phyloP scores from a whole-genome alignment of 345 rosid species.

The Eucalyptus sp. region DNA sequence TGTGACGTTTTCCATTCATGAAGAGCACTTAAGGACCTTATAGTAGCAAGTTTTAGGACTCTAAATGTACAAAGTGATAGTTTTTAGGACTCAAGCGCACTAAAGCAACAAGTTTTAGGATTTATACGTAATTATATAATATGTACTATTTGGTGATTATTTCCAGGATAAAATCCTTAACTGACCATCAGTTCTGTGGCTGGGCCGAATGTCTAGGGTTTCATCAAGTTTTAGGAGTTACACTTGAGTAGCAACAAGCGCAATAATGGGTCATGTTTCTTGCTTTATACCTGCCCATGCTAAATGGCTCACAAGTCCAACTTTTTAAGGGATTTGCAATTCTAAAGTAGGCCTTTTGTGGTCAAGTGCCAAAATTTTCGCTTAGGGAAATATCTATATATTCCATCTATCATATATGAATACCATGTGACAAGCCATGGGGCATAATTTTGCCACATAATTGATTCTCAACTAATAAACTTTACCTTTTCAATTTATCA shows the following conservation, averaged over 20 bases:
- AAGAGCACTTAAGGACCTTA: neutral
- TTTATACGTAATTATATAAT: neutral
- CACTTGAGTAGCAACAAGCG: neutral
- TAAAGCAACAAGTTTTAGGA: neutral
- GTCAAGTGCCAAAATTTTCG: neutral
- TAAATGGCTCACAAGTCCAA: neutral
- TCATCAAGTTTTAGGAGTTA: neutral
- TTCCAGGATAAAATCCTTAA: neutral
- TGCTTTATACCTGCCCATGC: neutral
- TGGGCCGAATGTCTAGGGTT: neutral
- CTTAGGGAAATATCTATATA: neutral
- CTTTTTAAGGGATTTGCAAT: neutral
- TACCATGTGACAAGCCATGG: neutral
- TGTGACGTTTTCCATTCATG: neutral
- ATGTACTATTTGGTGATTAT: neutral
- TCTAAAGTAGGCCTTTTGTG: neutral
- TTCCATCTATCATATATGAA: neutral
- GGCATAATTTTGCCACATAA: neutral
- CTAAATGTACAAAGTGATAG: neutral
- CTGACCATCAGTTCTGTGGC: neutral
- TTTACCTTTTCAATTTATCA: neutral
- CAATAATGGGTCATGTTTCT: neutral
- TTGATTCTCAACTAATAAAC: neutral
- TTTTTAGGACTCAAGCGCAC: neutral
- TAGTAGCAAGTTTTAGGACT: neutral